Conservation (phyloP, 345 rosid species). For the Citrus medica region DNA sequence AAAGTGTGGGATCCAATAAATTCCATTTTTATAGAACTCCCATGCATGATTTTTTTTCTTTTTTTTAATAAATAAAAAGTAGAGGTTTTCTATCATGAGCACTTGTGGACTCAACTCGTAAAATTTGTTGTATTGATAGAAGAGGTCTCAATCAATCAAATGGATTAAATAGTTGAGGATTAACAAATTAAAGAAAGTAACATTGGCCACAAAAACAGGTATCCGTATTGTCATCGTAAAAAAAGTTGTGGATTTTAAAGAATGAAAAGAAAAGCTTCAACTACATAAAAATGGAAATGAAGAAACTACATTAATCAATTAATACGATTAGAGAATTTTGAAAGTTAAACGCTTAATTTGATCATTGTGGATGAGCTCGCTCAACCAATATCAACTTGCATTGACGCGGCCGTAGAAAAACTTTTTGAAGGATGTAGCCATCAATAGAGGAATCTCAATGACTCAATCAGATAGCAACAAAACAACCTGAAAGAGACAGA, state of each 20-base stretch:
- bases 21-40: too few relatives aligned
- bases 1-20: too few relatives aligned
- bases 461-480: neutral
- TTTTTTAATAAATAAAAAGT: too few relatives aligned
- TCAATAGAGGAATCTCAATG: neutral
- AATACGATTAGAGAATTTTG: neutral
- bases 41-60: too few relatives aligned
- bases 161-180: neutral
- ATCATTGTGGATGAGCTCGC: neutral
- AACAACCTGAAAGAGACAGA: neutral
- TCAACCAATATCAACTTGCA: neutral
- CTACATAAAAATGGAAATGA: neutral
- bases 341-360: neutral
- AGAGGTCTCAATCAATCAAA: too few relatives aligned
- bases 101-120: too few relatives aligned
- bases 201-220: neutral
- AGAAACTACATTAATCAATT: neutral
- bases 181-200: neutral
- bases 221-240: neutral
- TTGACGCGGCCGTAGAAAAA: neutral
- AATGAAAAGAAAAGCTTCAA: neutral
- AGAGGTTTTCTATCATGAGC: too few relatives aligned
- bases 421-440: neutral
- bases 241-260: neutral
- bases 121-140: too few relatives aligned